Evolutionary conservation across 352 stramenopile genomes (phyloP).

Genomic region (Phytophthora pistaciae): DNA sequence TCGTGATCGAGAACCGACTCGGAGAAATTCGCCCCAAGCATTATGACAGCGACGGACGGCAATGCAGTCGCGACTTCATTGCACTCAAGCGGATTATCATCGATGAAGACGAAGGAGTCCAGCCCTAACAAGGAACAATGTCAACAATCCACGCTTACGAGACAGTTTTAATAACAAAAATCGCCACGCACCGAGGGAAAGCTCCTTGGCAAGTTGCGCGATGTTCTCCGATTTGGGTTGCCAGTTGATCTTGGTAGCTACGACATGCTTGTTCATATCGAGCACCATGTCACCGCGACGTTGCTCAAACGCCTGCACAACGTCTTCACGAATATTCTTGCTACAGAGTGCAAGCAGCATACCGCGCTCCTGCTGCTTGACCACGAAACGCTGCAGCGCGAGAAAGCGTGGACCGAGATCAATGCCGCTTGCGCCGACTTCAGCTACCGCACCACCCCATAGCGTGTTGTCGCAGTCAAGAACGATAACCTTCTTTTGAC

Average conservation of each 20-base stretch:
- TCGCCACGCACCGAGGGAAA: slow-evolving; percentile 50
- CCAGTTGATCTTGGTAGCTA: slow-evolving; percentile 65
- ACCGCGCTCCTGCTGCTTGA: slow-evolving; percentile 51
- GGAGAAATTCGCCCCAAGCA: slow-evolving; percentile 49
- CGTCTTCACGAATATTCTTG: slow-evolving; percentile 72
- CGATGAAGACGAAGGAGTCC: slow-evolving; percentile 78
- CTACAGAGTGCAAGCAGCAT: slow-evolving; percentile 75
- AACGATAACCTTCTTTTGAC: slow-evolving; percentile 75
- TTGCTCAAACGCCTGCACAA: slow-evolving; percentile 53
- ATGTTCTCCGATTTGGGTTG: slow-evolving; percentile 72
- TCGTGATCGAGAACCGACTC: slow-evolving; percentile 47
- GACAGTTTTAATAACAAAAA: background rate
- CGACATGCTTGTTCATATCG: slow-evolving; percentile 58
- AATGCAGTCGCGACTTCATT: slow-evolving; percentile 58
- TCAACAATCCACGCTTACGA: background rate
- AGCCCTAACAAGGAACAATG: slow-evolving; percentile 34
- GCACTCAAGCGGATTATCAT: slow-evolving; percentile 80
- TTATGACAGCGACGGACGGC: slow-evolving; percentile 60
- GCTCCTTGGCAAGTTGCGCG: slow-evolving; percentile 52
- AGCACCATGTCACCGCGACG: slow-evolving; percentile 61
- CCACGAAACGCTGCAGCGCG: slow-evolving; percentile 66
- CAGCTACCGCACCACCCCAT: slow-evolving; percentile 71
- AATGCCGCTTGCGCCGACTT: slow-evolving; percentile 53
- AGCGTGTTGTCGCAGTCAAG: slow-evolving; percentile 85
- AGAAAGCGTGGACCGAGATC: slow-evolving; percentile 53